Conservation (phyloP, 2,329 filamentous ascomycete genomes). For the Exophiala phaeomuriformis region DNA sequence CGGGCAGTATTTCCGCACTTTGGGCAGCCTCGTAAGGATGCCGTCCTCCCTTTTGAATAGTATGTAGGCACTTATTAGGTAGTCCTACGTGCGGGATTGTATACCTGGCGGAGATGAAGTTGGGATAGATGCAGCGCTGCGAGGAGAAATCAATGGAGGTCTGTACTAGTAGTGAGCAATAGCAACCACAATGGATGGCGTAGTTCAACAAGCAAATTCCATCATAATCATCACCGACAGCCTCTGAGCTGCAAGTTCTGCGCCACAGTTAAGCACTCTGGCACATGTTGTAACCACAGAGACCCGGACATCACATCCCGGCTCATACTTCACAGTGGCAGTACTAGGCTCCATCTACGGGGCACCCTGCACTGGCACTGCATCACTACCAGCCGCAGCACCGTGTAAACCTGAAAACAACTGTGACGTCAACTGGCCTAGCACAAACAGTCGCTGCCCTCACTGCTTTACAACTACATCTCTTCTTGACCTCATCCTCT, state of each 20-base stretch:
- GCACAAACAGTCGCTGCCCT: not conserved
- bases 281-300: no score
- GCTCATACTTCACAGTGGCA: not conserved
- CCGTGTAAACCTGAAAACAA: not conserved
- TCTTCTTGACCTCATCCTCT: not conserved
- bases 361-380: not conserved
- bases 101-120: no score
- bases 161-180: no score
- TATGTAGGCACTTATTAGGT: not conserved
- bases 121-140: no score
- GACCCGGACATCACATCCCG: no score
- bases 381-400: not conserved
- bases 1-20: not conserved
- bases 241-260: no score
- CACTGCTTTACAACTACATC: not conserved
- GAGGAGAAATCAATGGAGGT: no score
- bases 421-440: constrained; percentile 1
- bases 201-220: no score
- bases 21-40: not conserved
- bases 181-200: no score
- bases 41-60: no score
- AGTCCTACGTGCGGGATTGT: not conserved
- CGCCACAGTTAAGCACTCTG: no score
- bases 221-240: no score
- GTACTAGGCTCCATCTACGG: not conserved